These are phyloP conservation scores for Tritrichomonas foetus DNA, from an alignment of 208 protist genomes.

Conservation along the genomic window DNA sequence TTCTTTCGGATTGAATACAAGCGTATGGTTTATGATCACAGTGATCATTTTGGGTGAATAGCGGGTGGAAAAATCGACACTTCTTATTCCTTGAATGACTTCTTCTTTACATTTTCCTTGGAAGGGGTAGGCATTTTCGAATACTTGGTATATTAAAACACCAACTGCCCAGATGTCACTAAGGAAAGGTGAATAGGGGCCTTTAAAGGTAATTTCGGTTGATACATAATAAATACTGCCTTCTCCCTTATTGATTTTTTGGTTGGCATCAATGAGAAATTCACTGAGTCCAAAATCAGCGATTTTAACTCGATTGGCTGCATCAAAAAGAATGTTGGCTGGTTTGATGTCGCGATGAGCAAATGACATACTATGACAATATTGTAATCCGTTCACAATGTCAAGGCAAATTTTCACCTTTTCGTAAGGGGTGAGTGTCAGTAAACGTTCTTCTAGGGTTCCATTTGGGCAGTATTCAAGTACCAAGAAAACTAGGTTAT, in stretches of 20 bases:
- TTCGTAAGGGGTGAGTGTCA: neutral
- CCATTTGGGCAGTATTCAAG: neutral
- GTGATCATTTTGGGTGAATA: too few relatives aligned
- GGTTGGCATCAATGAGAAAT: neutral
- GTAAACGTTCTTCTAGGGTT: neutral
- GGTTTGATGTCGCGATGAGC: neutral
- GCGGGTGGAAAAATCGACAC: too few relatives aligned
- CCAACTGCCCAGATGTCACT: neutral
- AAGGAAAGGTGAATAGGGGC: neutral
- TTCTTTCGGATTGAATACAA: too few relatives aligned
- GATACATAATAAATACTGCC: neutral
- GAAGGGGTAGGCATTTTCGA: neutral
- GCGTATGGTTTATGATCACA: too few relatives aligned
- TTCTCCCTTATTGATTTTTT: neutral
- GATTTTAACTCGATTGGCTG: neutral
- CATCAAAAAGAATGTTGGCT: neutral
- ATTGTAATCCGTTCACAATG: neutral
- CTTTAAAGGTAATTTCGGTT: neutral
- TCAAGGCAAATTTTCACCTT: neutral
- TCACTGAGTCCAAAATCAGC: neutral
- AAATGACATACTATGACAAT: neutral
- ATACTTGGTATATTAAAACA: neutral
- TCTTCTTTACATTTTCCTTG: too few relatives aligned
- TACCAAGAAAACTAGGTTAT: neutral
- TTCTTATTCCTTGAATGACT: too few relatives aligned